phyloP scores from a whole-genome alignment of 805 yeast species.

The Metschnikowia chrysomelidarum region DNA sequence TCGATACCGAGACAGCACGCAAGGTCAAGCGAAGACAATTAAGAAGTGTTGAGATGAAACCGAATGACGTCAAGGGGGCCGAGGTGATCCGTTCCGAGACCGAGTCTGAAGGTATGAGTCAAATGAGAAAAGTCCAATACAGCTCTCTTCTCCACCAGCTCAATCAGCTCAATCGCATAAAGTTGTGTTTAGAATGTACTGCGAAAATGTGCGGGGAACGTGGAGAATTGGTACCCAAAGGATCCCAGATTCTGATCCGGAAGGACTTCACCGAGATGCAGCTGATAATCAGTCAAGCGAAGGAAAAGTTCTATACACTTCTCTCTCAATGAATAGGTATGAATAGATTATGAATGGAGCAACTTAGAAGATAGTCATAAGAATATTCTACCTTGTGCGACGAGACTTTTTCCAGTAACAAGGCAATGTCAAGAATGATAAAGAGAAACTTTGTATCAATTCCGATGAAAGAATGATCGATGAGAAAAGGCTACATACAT shows the following conservation, averaged over 20 bases:
- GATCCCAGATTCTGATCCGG: constrained; percentile 23
- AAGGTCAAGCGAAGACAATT: constrained; percentile 11
- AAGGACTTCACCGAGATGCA: constrained; percentile 23
- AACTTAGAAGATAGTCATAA: too few species aligned
- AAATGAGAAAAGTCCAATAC: constrained; percentile 23
- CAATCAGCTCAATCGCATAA: constrained; percentile 24
- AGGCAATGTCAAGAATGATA: constrained; percentile 1
- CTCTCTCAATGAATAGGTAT: not conserved
- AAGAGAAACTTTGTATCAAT: too few species aligned
- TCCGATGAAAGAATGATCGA: too few species aligned
- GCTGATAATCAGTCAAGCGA: constrained; percentile 20
- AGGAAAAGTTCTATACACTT: constrained; percentile 11
- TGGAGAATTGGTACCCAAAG: constrained; percentile 21
- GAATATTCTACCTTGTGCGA: not conserved
- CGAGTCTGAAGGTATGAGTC: constrained; percentile 13
- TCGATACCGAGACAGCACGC: not conserved
- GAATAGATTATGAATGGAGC: not conserved
- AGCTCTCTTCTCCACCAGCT: constrained; percentile 24
- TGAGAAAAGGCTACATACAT: too few species aligned
- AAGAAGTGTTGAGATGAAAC: constrained; percentile 9
- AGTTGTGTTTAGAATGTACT: constrained; percentile 33
- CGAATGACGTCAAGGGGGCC: constrained; percentile 1
- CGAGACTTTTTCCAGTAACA: not conserved
- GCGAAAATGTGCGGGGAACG: constrained; percentile 21
- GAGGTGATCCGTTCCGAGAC: too few species aligned